These are phyloP conservation scores for Priceomyces castillae DNA, from an alignment of 805 yeast genomes.

Conservation along the genomic window DNA sequence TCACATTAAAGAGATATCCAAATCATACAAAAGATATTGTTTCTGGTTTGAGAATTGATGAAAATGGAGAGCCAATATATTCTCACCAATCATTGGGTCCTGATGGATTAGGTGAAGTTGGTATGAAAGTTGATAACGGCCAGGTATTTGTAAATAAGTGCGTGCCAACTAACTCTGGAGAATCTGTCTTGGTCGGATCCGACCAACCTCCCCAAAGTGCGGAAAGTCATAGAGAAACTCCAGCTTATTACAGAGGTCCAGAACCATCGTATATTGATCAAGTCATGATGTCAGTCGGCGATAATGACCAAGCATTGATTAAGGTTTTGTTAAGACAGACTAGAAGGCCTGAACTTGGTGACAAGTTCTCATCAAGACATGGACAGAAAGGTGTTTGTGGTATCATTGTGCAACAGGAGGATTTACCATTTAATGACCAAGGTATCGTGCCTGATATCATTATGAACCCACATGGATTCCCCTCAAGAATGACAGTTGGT, in stretches of 20 bases:
- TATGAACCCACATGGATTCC: constrained; percentile 99
- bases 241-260: constrained; percentile 89
- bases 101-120: constrained; percentile 97
- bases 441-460: constrained; percentile 94
- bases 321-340: constrained; percentile 93
- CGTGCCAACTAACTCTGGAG: constrained; percentile 84
- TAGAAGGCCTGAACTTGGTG: constrained; percentile 96
- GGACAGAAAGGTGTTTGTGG: constrained; percentile 99
- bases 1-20: constrained; percentile 85
- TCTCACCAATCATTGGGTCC: constrained; percentile 86
- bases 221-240: constrained; percentile 81
- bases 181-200: constrained; percentile 48
- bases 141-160: constrained; percentile 92
- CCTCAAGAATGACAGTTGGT: constrained; percentile 99
- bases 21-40: constrained; percentile 91
- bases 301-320: constrained; percentile 89
- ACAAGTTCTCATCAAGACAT: constrained; percentile 94
- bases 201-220: constrained; percentile 32
- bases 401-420: constrained; percentile 95
- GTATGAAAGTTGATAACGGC: constrained; percentile 84
- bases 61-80: constrained; percentile 74
- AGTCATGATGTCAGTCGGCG: constrained; percentile 95
- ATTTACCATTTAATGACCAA: constrained; percentile 89
- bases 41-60: constrained; percentile 87
- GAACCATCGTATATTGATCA: constrained; percentile 95